Base-by-base conservation (phyloP, 129 eudicot genomes). In the Flaveria trinervia region DNA sequence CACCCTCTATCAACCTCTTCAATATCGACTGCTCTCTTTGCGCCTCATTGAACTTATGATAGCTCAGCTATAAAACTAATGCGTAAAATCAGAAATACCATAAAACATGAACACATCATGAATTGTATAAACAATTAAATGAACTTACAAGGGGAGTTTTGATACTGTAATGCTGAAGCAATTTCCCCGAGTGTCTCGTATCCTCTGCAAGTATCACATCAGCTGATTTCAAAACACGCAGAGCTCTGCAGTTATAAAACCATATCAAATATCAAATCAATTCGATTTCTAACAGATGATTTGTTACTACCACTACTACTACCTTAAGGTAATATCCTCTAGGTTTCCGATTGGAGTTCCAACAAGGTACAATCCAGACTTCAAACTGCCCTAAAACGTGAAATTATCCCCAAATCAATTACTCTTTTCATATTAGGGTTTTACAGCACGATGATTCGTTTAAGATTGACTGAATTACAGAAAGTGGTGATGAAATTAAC, bases 291-390 rank as follows among this genome's bases (percentile, higher is more conserved):
- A 59, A 2, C 20, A 17, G 11, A 30, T 12, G 7, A 57, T 23
- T 52, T 20, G 16, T 64, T 26, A 23, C 1, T 23, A 20, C 22
- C 1, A 1, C 1, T 23, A 14, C 17, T 22, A 74, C 33, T 10
- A 49, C 54, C 97, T 85, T n/a, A 92, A 80, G 22, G 97, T 89
- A 73, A 92, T 92, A 65, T 92, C 97, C 85, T 92, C 97, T 52
- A 92, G 96, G 77, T 92, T 92, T 41, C 97, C 97, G 41, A 92
- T 92, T 67, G 97, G 97, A 22, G 97, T 92, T 50, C 90, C 97
- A 0, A 92, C 96, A 16, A 92, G 83, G 83, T 92, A 92, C 26
- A 92, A 76, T 13, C 97, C 96, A 16, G 97, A 84, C 73, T 87
- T 87, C 82, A 92, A 79, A 79, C 79, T 86, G 64, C 88, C 87